Evolutionary conservation across 768 basidiomycete genomes (phyloP).

Genomic region (Phanerodontia chrysosporium): DNA sequence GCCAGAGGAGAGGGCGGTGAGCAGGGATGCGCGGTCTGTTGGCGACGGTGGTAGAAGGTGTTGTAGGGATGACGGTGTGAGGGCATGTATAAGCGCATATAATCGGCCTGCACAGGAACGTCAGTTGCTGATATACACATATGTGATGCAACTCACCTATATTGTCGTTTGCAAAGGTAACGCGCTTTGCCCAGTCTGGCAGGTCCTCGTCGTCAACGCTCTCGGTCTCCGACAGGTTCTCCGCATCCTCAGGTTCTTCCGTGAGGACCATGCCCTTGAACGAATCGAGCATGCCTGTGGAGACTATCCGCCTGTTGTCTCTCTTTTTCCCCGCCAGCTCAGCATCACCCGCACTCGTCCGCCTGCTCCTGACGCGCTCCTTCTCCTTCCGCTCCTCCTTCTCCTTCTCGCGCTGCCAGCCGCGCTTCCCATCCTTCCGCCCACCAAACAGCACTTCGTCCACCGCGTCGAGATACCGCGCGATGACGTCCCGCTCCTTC

Average conservation of each 20-base stretch:
- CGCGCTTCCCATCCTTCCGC: conserved; percentile 41
- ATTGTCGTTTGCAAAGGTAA: conserved; percentile 48
- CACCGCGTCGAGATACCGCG: conserved; percentile 68
- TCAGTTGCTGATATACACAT: background rate
- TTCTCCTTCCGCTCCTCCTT: conserved; percentile 37
- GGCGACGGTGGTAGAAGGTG: conserved; percentile 31
- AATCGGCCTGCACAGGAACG: conserved; percentile 47
- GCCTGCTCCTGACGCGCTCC: conserved; percentile 34
- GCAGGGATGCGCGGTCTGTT: conserved; percentile 36
- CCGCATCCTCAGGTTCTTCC: conserved; percentile 58
- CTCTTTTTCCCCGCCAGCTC: conserved; percentile 12
- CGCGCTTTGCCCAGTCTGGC: conserved; percentile 72
- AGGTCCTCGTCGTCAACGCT: conserved; percentile 67
- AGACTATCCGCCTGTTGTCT: conserved; percentile 48
- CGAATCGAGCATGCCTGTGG: conserved; percentile 53
- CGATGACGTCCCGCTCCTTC: conserved; percentile 55
- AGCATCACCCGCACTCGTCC: conserved; percentile 45
- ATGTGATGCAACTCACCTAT: conserved; percentile 30
- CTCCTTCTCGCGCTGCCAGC: conserved; percentile 45
- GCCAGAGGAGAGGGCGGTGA: conserved; percentile 64
- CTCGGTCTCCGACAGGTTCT: conserved; percentile 42
- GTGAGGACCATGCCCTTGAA: conserved; percentile 42
- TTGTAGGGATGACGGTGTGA: conserved; percentile 58
- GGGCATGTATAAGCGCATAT: conserved; percentile 52
- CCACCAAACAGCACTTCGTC: conserved; percentile 76